Evolutionary conservation across 768 basidiomycete species (phyloP).

Genomic region (Hydnomerulius pinastri): DNA sequence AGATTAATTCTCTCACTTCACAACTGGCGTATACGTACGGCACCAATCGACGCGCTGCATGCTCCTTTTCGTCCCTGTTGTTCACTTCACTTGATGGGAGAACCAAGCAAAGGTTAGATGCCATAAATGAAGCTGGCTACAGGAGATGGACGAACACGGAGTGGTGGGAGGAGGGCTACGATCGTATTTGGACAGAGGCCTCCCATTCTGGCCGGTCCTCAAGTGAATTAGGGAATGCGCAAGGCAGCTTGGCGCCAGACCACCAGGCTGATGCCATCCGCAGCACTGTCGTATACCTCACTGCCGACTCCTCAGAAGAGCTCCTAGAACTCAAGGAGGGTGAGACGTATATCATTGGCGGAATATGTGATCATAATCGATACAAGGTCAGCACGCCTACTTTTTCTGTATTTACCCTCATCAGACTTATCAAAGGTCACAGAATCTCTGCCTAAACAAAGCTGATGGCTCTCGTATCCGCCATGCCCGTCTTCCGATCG

Average conservation of each 20-base stretch:
- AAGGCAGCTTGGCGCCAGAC: neutral
- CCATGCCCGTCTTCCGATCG: constrained; percentile 91
- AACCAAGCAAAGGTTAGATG: constrained; percentile 64
- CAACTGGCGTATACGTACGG: constrained; percentile 94
- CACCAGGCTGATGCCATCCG: constrained; percentile 30
- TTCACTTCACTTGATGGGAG: constrained; percentile 82
- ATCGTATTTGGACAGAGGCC: constrained; percentile 57
- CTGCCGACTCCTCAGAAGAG: constrained; percentile 90
- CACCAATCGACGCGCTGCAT: constrained; percentile 71
- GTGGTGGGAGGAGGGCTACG: constrained; percentile 82
- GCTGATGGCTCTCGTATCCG: constrained; percentile 72
- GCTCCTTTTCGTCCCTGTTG: constrained; percentile 70
- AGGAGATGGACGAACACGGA: constrained; percentile 80
- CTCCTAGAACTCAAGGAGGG: constrained; percentile 78
- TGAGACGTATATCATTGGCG: constrained; percentile 93
- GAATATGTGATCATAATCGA: constrained; percentile 93
- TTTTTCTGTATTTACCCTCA: constrained; percentile 3
- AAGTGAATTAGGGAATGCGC: constrained; percentile 2
- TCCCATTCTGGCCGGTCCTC: constrained; percentile 1
- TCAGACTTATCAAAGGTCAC: constrained; percentile 18
- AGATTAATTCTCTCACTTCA: constrained; percentile 84
- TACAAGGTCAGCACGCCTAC: constrained; percentile 65
- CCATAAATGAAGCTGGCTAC: constrained; percentile 64
- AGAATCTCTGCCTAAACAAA: constrained; percentile 91
- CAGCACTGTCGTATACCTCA: constrained; percentile 81